phyloP scores from a whole-genome alignment of 129 eudicot genomes.

The Helichrysum umbraculigerum region DNA sequence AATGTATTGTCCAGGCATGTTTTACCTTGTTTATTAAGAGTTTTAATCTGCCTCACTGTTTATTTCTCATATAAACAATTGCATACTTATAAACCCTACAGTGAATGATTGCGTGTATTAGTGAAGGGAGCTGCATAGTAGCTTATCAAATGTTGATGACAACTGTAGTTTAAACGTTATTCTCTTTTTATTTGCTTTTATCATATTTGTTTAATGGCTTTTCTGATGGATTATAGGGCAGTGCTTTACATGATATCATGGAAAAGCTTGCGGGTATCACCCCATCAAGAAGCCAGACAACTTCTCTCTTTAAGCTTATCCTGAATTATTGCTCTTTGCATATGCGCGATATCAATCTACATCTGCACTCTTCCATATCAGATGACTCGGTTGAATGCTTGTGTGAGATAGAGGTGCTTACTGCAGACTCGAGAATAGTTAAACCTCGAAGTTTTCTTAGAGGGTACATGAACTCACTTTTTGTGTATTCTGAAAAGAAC shows the following conservation, averaged over 20 bases:
- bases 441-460: conserved; percentile 43
- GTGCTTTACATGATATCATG: conserved; percentile 65
- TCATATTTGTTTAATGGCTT: conserved; percentile 19
- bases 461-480: conserved; percentile 58
- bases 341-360: conserved; percentile 52
- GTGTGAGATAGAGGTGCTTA: conserved; percentile 49
- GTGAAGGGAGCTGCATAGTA: background rate
- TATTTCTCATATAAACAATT: conserved; percentile 5
- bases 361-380: conserved; percentile 47
- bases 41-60: background rate
- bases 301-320: conserved; percentile 47
- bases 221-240: conserved; percentile 63
- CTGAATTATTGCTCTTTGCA: conserved; percentile 61
- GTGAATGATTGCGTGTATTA: conserved; percentile 4
- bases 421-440: conserved; percentile 37
- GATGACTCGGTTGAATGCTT: conserved; percentile 44
- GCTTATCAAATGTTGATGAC: conserved; percentile 13
- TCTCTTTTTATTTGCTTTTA: conserved; percentile 1
- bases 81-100: background rate
- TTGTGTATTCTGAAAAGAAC: conserved; percentile 46
- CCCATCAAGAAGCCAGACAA: conserved; percentile 43
- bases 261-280: conserved; percentile 51
- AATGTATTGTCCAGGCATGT: background rate
- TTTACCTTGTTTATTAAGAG: background rate
- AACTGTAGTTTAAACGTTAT: background rate